Base-by-base conservation (phyloP, 2,329 filamentous ascomycete genomes). In the Raffaelea deltoideospora region DNA sequence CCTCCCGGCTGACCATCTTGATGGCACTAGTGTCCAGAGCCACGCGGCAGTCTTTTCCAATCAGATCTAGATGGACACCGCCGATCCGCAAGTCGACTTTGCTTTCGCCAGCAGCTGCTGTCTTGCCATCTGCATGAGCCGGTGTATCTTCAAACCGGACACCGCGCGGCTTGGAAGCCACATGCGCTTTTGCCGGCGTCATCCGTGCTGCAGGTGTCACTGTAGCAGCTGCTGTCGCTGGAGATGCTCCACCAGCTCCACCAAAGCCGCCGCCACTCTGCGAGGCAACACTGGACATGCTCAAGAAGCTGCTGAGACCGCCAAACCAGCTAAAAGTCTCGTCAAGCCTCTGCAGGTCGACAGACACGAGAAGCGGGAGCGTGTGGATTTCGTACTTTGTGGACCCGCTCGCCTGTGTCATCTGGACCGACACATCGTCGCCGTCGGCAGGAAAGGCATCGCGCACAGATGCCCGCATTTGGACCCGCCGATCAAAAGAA, bases 261-360 rank as follows among this genome's bases (percentile, higher is more conserved):
- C 15, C 26, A 13, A 19, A 3, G 21, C 22, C 3, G 53, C 54
- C 13, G 62, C 23, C 31, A 4, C 23, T 24, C 18, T 35, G 59
- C 1, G 76, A 72, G n/a, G 73, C 68, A 41, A 72, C 79, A 1
- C 82, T 86, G 10, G 88, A 94, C 53, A 95, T 72, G 48, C 90
- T 92, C 31, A 98, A 62, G 36, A 98, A 79, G 45, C 86, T 85
- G 53, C 87, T 94, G 31, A 98, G 63, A 0, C 90, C 90, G 26
- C 90, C 90, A 56, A 95, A 87, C 67, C 83, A 85, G 38, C 75
- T 74, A 41, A 96, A 76, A 0, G 83, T 83, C 48, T 94, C 86
- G 47, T 96, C 90, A 18, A 96, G 60, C 38, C 73, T 72, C 44
- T 79, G 77, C 14, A 95, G 60, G 50, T 96, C 83, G 29, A 96